Evolutionary conservation across 1,284 basidiomycete genomes (phyloP).

Genomic region (Tilletia horrida): DNA sequence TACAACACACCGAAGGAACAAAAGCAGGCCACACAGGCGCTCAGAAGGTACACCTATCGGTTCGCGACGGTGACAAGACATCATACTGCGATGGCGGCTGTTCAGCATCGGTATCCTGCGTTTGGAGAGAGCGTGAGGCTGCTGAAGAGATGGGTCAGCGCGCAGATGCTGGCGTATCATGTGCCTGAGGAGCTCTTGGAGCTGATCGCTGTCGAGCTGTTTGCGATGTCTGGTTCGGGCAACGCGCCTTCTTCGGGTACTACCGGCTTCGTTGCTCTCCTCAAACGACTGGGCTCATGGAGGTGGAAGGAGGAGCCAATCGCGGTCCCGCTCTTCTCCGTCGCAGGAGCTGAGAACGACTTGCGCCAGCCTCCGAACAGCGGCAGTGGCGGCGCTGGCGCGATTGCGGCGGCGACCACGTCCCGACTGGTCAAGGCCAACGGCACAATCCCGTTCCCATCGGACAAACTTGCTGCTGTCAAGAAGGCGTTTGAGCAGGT

Average conservation of each 20-base stretch:
- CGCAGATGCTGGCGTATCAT: constrained; percentile 75
- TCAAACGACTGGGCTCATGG: constrained; percentile 75
- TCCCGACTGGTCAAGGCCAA: constrained; percentile 19
- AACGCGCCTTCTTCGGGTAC: constrained; percentile 58
- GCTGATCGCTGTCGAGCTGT: constrained; percentile 70
- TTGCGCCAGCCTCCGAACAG: constrained; percentile 1
- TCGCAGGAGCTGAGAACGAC: constrained; percentile 57
- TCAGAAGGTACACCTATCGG: constrained; percentile 65
- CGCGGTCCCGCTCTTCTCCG: constrained; percentile 58
- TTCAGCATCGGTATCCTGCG: constrained; percentile 75
- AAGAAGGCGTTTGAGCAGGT: constrained; percentile 59
- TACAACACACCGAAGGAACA: constrained; percentile 55
- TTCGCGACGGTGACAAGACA: constrained; percentile 79
- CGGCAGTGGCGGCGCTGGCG: not conserved
- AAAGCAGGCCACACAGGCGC: constrained; percentile 65
- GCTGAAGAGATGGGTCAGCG: constrained; percentile 85
- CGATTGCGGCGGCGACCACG: constrained; percentile 29
- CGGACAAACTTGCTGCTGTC: constrained; percentile 62
- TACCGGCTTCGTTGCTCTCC: constrained; percentile 73
- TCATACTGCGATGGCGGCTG: constrained; percentile 74
- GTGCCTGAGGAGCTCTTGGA: constrained; percentile 78
- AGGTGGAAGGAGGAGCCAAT: constrained; percentile 65
- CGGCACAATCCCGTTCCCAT: constrained; percentile 53
- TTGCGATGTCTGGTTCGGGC: constrained; percentile 55
- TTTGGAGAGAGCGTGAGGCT: constrained; percentile 81